Evolutionary conservation across 83 land plant genomes (phyloP).

Genomic region (Picea mariana): DNA sequence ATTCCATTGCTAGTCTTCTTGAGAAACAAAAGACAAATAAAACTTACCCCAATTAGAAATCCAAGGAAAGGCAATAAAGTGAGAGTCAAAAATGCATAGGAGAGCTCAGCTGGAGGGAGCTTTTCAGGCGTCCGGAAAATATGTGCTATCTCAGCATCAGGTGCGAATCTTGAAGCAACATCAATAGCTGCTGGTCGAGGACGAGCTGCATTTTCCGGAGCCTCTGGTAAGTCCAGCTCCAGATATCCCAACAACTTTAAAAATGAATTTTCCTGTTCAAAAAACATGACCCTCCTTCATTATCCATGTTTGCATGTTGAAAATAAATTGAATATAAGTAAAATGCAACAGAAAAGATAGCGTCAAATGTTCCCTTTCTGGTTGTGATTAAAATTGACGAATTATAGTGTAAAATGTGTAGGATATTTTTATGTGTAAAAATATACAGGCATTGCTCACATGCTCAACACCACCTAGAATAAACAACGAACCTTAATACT

Average conservation of each 20-base stretch:
- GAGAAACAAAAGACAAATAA: neutral
- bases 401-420: too few species aligned
- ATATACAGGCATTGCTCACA: neutral
- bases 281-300: neutral
- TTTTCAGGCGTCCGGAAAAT: conserved; percentile 93
- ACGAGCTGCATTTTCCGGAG: conserved; percentile 82
- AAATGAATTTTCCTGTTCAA: conserved; percentile 79
- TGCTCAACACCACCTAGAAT: neutral
- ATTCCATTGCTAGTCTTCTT: neutral
- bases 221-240: conserved; percentile 86
- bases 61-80: conserved; percentile 75
- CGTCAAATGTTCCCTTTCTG: too few species aligned
- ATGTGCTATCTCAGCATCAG: conserved; percentile 89
- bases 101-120: conserved; percentile 77
- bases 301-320: conserved; percentile 10
- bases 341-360: neutral
- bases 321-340: neutral
- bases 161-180: conserved; percentile 58
- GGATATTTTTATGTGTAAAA: neutral
- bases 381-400: too few species aligned
- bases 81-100: conserved; percentile 66
- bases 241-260: conserved; percentile 61
- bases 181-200: conserved; percentile 61
- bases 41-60: conserved; percentile 86
- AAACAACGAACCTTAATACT: neutral